These are phyloP conservation scores for Alternaria atra DNA, from an alignment of 2,329 filamentous ascomycete genomes.

Conservation along the genomic window DNA sequence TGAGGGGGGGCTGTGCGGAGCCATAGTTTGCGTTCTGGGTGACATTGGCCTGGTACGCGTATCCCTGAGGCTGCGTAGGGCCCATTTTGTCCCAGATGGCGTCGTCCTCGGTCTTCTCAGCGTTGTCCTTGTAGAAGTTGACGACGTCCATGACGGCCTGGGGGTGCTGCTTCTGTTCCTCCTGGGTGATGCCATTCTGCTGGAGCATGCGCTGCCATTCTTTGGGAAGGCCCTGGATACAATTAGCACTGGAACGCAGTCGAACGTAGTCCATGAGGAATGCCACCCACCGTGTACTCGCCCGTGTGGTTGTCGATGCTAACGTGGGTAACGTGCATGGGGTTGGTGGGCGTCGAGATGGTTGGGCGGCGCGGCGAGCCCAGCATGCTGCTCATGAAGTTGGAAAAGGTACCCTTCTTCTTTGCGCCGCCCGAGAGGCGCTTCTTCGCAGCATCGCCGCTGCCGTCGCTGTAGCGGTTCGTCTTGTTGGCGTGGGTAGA, in stretches of 20 bases:
- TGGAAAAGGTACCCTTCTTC: slow-evolving; percentile 54
- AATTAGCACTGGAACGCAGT: slow-evolving; percentile 30
- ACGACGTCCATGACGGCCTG: slow-evolving; percentile 96
- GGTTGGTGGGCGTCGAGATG: slow-evolving; percentile 98
- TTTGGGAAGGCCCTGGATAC: slow-evolving; percentile 81
- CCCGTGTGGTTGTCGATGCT: slow-evolving; percentile 96
- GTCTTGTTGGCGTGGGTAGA: slow-evolving; percentile 44
- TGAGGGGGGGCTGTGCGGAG: slow-evolving; percentile 62
- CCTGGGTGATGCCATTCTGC: slow-evolving; percentile 94
- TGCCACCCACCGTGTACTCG: slow-evolving; percentile 82
- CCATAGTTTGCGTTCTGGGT: slow-evolving; percentile 48
- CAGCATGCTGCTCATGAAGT: slow-evolving; percentile 52
- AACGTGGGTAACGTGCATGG: slow-evolving; percentile 96
- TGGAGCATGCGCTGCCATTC: slow-evolving; percentile 97
- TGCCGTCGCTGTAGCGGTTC: slow-evolving; percentile 53
- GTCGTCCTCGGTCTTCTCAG: slow-evolving; percentile 80
- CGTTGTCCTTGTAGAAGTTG: slow-evolving; percentile 95
- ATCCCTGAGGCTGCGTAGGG: slow-evolving; percentile 72
- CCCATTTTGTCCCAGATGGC: slow-evolving; percentile 97
- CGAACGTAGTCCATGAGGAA: neutral
- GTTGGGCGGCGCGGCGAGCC: slow-evolving; percentile 84
- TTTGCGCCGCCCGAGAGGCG: slow-evolving; percentile 48
- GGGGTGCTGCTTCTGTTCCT: slow-evolving; percentile 93
- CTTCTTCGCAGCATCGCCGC: slow-evolving; percentile 39
- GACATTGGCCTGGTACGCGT: slow-evolving; percentile 50